phyloP scores from a whole-genome alignment of 305 asterid species.

The Fraxinus angustifolia region DNA sequence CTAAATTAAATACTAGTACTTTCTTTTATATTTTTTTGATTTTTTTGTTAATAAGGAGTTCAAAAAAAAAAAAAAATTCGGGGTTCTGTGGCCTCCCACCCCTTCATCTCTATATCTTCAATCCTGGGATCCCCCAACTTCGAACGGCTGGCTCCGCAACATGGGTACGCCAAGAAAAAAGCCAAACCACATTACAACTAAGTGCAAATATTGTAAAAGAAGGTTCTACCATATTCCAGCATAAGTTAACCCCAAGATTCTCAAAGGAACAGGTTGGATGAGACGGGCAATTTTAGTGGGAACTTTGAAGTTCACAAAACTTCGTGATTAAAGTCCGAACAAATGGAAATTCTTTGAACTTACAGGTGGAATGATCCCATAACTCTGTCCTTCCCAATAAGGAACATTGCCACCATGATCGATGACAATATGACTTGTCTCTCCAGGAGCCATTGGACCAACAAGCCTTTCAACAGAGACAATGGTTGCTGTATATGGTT shows the following conservation, averaged over 20 bases:
- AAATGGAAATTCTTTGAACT: slow-evolving; percentile 19
- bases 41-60: too few relatives aligned
- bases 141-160: too few relatives aligned
- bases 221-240: background rate
- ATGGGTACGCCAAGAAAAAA: background rate
- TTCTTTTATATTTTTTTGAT: too few relatives aligned
- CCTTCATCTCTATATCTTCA: too few relatives aligned
- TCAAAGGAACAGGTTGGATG: background rate
- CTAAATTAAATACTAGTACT: too few relatives aligned
- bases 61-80: too few relatives aligned
- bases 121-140: too few relatives aligned
- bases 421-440: slow-evolving; percentile 88
- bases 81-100: too few relatives aligned
- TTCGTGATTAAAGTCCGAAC: background rate
- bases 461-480: slow-evolving; percentile 85
- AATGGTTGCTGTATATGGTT: slow-evolving; percentile 77
- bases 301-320: background rate
- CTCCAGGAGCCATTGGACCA: slow-evolving; percentile 95
- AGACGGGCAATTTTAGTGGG: background rate
- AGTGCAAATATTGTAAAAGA: background rate
- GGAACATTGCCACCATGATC: slow-evolving; percentile 91
- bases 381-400: slow-evolving; percentile 98
- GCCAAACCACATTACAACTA: background rate
- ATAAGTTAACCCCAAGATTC: background rate
- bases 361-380: slow-evolving; percentile 90